These are phyloP conservation scores for Paracamarosporium sp. DNA, from an alignment of 2,329 filamentous ascomycete genomes.

Conservation along the genomic window DNA sequence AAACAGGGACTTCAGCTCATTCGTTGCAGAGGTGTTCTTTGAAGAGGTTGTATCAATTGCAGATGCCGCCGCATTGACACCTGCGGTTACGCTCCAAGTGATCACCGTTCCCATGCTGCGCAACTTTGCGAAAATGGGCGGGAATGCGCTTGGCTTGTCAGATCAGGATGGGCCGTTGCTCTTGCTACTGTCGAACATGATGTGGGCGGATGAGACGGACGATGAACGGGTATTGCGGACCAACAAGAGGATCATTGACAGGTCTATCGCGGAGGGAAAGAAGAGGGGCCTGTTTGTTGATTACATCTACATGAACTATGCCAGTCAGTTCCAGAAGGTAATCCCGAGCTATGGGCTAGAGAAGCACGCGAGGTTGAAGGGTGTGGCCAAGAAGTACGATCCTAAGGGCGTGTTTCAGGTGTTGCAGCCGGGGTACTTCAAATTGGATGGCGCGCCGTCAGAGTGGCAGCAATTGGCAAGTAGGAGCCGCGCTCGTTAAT, in stretches of 20 bases:
- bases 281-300: constrained; percentile 16
- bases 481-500: no score
- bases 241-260: constrained; percentile 20
- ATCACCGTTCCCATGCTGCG: constrained; percentile 29
- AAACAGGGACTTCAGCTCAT: constrained; percentile 22
- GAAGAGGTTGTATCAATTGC: constrained; percentile 25
- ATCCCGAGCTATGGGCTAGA: constrained; percentile 50
- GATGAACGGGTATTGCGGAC: constrained; percentile 27
- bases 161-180: constrained; percentile 26
- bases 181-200: constrained; percentile 17
- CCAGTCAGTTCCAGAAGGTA: constrained; percentile 51
- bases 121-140: constrained; percentile 27
- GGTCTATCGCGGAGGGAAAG: constrained; percentile 4
- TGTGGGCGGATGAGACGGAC: constrained; percentile 30
- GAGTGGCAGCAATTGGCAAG: no score
- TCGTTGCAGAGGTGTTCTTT: constrained; percentile 30
- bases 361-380: constrained; percentile 43
- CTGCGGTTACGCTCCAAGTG: constrained; percentile 31
- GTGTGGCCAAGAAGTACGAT: constrained; percentile 49
- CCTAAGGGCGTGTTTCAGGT: constrained; percentile 49
- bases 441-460: constrained; percentile 33
- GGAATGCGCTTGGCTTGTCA: constrained; percentile 38
- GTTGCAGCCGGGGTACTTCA: constrained; percentile 53
- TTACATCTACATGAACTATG: constrained; percentile 59
- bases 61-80: constrained; percentile 22